Conservation (phyloP, 1,139 yeast species). For the Blastobotrys malaysiensis region DNA sequence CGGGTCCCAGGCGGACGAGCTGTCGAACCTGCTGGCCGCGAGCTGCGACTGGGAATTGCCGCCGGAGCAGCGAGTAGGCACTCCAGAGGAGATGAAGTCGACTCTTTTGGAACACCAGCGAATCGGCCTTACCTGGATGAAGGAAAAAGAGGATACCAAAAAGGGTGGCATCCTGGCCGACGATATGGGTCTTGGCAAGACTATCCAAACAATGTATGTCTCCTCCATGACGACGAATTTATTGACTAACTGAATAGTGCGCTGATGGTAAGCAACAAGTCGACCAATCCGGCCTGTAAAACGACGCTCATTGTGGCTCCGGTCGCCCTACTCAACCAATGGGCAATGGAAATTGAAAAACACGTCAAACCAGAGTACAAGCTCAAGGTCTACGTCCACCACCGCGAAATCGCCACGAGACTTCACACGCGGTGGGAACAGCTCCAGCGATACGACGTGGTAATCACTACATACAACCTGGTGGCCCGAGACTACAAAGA, state of each 20-base stretch:
- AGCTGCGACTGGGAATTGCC: constrained; percentile 22
- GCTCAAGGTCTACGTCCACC: constrained; percentile 54
- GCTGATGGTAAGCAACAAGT: constrained; percentile 54
- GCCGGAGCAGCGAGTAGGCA: constrained; percentile 49
- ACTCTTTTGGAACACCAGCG: constrained; percentile 77
- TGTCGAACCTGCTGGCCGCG: neutral
- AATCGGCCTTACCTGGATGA: constrained; percentile 80
- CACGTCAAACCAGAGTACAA: constrained; percentile 48
- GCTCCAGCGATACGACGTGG: constrained; percentile 58
- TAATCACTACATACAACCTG: constrained; percentile 75
- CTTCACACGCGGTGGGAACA: constrained; percentile 41
- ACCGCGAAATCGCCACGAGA: constrained; percentile 41
- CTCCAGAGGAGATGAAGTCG: constrained; percentile 67
- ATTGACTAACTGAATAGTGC: constrained; percentile 29
- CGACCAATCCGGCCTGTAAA: constrained; percentile 39
- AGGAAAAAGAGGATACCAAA: constrained; percentile 54
- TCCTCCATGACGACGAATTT: too few relatives aligned
- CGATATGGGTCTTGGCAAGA: constrained; percentile 94
- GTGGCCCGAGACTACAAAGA: constrained; percentile 42
- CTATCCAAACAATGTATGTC: constrained; percentile 62
- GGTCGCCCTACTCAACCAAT: constrained; percentile 74
- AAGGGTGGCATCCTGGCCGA: constrained; percentile 86
- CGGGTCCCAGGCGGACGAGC: neutral
- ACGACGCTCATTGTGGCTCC: constrained; percentile 82
- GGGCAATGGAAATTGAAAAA: constrained; percentile 70